Conservation (phyloP, 306 rosid genomes). For the Hippophae tibetana region DNA sequence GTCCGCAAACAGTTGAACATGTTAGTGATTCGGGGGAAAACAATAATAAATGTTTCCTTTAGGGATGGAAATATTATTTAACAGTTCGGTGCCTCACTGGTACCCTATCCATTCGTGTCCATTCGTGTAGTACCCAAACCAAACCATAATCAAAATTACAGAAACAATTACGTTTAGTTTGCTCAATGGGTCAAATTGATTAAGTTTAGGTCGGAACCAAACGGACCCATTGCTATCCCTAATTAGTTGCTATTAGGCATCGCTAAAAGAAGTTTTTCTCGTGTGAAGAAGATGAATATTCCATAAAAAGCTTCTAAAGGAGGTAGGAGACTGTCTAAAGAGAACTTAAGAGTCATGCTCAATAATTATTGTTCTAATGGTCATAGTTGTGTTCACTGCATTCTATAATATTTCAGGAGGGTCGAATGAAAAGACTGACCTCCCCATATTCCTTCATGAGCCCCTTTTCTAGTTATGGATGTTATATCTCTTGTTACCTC, state of each 20-base stretch:
- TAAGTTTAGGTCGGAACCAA: too few species aligned
- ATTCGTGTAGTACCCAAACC: too few species aligned
- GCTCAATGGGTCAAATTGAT: too few species aligned
- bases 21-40: conserved; percentile 3
- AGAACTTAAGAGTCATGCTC: conserved; percentile 5
- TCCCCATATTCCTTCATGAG: not conserved
- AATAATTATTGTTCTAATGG: conserved; percentile 1
- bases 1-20: conserved; percentile 17
- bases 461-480: conserved; percentile 18
- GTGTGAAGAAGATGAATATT: not conserved
- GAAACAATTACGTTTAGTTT: too few species aligned
- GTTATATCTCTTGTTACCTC: conserved; percentile 21
- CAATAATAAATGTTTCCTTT: conserved; percentile 20
- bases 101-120: too few species aligned
- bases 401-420: conserved; percentile 11
- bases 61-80: too few species aligned
- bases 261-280: conserved; percentile 13
- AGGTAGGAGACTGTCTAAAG: conserved; percentile 1
- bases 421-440: not conserved
- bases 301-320: not conserved
- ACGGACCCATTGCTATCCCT: too few species aligned
- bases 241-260: too few species aligned
- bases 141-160: too few species aligned
- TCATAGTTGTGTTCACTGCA: conserved; percentile 8
- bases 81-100: too few species aligned